Evolutionary conservation across 2,329 filamentous ascomycete genomes (phyloP), one percentile per base, ranked within the genome.

Genomic region (Aspergillus jensenii): DNA sequence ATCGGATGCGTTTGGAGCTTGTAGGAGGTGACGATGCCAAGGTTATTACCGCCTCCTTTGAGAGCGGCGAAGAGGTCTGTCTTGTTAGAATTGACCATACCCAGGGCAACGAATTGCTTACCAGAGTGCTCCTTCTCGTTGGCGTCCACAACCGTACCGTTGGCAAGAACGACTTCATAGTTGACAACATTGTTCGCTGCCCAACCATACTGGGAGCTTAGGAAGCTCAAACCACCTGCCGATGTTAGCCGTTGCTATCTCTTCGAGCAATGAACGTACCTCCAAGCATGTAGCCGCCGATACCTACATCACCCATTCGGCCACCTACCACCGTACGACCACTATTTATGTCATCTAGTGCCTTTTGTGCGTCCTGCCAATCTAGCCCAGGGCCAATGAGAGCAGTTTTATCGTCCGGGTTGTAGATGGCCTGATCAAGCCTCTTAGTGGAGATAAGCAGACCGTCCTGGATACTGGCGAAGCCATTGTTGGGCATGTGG

Each of bases 131-230:
- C 65, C 11, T 66, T 70, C 21, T 63, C 69, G 39, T 71, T 76
- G 6, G 77, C 78, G 40, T 76, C 75, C 23, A 78, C 71, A 58
- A 79, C 74, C 12, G 71, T 77, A 8, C 76, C 77, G 60, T 80
- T 78, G 9, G 79, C 76, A n/a, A 81, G 71, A 12, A 80, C 76
- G 15, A 81, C 72, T 55, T 82, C 77, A 49, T 72, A 80, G 50
- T 79, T 76, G 23, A 78, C 67, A 6, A 82, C 73, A 55, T 77
- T 80, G 59, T 80, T 78, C 31, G 76, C 77, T 17, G 79, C 76
- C 74, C 78, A 79, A 21, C 80, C 80, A 59, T 82, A 79, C 61
- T 82, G 73, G 8, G 78, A 75, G 25, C 78, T 79, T 67, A 84
- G 71, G 61, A 82, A 84, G 51, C 81, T 83, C 59, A 73, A 61